Evolutionary conservation across 2,329 filamentous ascomycete species (phyloP), one percentile per base, ranked within the genome.

Genomic region (Elsinoe necatrix): DNA sequence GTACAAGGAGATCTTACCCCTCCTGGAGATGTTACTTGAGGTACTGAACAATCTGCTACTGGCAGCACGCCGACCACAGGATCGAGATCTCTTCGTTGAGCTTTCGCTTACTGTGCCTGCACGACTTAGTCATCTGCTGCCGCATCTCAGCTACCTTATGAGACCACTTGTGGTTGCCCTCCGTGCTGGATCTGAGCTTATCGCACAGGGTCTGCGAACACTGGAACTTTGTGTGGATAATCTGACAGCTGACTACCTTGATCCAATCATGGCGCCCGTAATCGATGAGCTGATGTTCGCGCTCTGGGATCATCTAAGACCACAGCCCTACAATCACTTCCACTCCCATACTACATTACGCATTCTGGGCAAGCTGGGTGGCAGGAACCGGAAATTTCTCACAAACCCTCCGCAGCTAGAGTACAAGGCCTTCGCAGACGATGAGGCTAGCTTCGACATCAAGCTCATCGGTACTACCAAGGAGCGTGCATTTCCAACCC

Each of bases 231-330:
- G 93, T 66, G 93, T 99, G 16, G 93, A 99, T 61, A 99, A 99
- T 64, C 79, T 99, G 0, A 98, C 95, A 0, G 92, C 93, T 0
- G 93, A 98, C 66, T 99, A 98, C 67, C 76, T 99, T 12, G 93
- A 99, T 64, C 95, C 93, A 0, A 97, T 99, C 65, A 98, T 98
- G 92, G 89, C 92, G 1, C 95, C 93, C 0, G 95, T 97, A 23
- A 97, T 99, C 70, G 92, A 98, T 65, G 93, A 99, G 67, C 77
- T 99, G 43, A 98, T 98, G 93, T 93, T 90, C 47, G 92, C 92
- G 1, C 78, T 99, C 1, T 98, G 95, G 79, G 91, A 96, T 61
- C 95, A 98, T 69, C 79, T 99, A 41, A 87, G 87, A 64, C 95
- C 93, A 6, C 86, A 91, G 61, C 93, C 93, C 0, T 95, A 98